Evolutionary conservation across 2,329 filamentous ascomycete genomes (phyloP).

Genomic region (Hypocrella siamensis): DNA sequence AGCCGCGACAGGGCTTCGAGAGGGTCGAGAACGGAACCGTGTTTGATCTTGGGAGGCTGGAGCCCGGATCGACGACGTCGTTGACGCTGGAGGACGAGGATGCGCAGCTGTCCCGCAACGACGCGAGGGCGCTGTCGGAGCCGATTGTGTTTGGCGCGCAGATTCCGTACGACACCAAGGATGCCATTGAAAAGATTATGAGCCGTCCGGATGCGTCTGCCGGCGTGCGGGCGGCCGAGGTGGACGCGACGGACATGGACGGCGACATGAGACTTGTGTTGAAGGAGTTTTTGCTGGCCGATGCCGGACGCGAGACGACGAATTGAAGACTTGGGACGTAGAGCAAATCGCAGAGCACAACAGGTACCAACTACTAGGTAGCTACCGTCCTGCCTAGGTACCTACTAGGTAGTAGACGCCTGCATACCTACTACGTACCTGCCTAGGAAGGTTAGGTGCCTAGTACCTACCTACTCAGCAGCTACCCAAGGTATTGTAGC

Average conservation of each 20-base stretch:
- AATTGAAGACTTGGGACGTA: too few relatives aligned
- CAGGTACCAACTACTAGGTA: too few relatives aligned
- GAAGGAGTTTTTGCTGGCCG: constrained; percentile 7
- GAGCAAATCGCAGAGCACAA: too few relatives aligned
- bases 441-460: too few relatives aligned
- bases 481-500: too few relatives aligned
- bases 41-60: background rate
- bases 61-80: background rate
- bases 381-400: too few relatives aligned
- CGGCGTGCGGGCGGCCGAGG: constrained; percentile 5
- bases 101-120: constrained; percentile 5
- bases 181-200: constrained; percentile 6
- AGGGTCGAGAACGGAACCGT: too few relatives aligned
- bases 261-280: constrained; percentile 7
- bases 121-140: constrained; percentile 5
- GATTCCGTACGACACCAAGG: constrained; percentile 6
- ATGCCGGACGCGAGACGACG: too few relatives aligned
- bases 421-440: too few relatives aligned
- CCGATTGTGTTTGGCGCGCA: constrained; percentile 7
- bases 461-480: too few relatives aligned
- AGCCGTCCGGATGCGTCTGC: constrained; percentile 1
- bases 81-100: constrained; percentile 4
- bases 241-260: constrained; percentile 9
- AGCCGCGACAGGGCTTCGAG: too few relatives aligned
- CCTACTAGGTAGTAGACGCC: too few relatives aligned